Evolutionary conservation across 163 green algal genomes (phyloP).

Genomic region (Trebouxiophyceae sp.): DNA sequence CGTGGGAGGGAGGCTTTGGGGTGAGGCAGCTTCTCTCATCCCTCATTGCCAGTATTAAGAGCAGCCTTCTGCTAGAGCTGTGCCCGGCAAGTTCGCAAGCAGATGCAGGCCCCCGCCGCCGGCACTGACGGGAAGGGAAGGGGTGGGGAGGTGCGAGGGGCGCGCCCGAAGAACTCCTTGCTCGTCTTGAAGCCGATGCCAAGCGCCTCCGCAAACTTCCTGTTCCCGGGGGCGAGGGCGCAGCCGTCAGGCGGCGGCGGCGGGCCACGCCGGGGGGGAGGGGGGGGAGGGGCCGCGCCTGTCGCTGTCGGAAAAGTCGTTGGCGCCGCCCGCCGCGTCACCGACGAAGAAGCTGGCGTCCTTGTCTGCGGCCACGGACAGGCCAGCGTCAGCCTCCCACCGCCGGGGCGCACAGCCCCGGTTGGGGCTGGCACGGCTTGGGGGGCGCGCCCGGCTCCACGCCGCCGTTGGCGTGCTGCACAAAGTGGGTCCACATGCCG

Average conservation of each 20-base stretch:
- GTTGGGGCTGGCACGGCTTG: neutral
- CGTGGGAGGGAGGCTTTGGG: too few relatives aligned
- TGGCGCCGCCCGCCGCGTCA: slow-evolving; percentile 46
- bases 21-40: too few relatives aligned
- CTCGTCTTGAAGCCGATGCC: slow-evolving; percentile 57
- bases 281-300: slow-evolving; percentile 17
- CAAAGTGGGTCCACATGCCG: slow-evolving; percentile 72
- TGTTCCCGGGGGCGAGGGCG: slow-evolving; percentile 1
- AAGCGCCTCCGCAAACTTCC: slow-evolving; percentile 51
- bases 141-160: too few relatives aligned
- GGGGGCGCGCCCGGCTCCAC: slow-evolving; percentile 27
- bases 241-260: neutral
- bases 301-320: slow-evolving; percentile 45
- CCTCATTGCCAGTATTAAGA: too few relatives aligned
- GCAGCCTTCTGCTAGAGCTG: too few relatives aligned
- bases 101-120: too few relatives aligned
- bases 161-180: slow-evolving; percentile 61
- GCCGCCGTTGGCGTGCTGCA: slow-evolving; percentile 50
- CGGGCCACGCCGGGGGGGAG: neutral
- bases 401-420: neutral
- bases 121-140: too few relatives aligned
- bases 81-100: too few relatives aligned
- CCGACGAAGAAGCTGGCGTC: slow-evolving; percentile 54
- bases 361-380: slow-evolving; percentile 29
- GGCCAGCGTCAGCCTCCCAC: neutral